Evolutionary conservation across 495 filamentous ascomycete species (phyloP), one percentile per base, ranked within the genome.

Genomic region (Xylaria telfairii): DNA sequence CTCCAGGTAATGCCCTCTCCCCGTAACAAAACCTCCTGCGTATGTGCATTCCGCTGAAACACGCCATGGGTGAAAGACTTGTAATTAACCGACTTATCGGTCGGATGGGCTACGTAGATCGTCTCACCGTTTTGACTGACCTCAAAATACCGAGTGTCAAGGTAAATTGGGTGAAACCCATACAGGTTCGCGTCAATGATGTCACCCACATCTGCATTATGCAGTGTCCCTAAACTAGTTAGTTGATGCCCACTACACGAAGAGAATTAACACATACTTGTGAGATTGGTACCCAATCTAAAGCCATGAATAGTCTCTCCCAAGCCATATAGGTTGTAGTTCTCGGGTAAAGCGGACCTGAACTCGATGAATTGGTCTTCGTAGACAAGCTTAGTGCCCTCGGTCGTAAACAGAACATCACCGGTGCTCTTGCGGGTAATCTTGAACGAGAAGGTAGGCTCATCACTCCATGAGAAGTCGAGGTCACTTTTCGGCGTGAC

Each of bases 341-440:
- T 84, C 30, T 90, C 83, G 1, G 92, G 93, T 8, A 96, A 83
- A 69, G 84, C 81, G 9, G 92, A 94, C 17, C 85, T 87, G 42
- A 97, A 87, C 17, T 92, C 90, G 53, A 96, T 82, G 75, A 94
- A 97, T 80, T 97, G 93, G 51, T 88, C 86, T 77, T 97, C 91
- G 72, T 92, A 97, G 21, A 97, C 82, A 24, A 97, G 82, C 21
- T 83, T 75, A 10, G 83, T 86, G 0, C 86, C 91, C n/a, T 88
- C 82, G 3, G 93, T 93, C 34, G 91, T 88, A 74, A 97, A 96
- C 2, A 97, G 83, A 4, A 88, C 84, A 74, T 96, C 91, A 0
- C 86, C 83, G 8, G 81, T 88, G 74, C 76, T 86, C 77, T 83
- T 86, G 19, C 92, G 89, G 9, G 82, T 82, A 17, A 97, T 85